Evolutionary conservation across 2,329 filamentous ascomycete species (phyloP), one percentile per base, ranked within the genome.

Genomic region (Aspergillus thermomutatus): DNA sequence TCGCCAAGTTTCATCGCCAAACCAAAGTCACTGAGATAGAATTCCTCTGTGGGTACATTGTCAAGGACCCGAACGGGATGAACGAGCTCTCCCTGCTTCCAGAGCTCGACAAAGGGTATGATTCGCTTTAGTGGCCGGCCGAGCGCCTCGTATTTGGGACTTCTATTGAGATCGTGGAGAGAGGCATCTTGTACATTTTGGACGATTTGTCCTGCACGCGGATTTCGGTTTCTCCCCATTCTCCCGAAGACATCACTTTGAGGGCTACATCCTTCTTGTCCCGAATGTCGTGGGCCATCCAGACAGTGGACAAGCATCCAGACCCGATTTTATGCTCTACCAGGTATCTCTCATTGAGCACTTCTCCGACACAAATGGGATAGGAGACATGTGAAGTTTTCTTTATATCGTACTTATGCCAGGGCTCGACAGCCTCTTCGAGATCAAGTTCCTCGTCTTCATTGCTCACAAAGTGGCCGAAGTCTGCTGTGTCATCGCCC

Each of bases 11-110:
- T 65, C 59, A 63, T 66, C 1, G 65, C 56, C 52, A 66, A 52
- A 46, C 65, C 64, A 55, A 69, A 71, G 57, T 71, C 68, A 50
- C 64, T 57, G 45, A 71, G 66, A 60, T 69, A 68, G 50, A 70
- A 65, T 54, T 65, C 56, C 1, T 66, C 66, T 49, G 58, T 66
- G 50, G 61, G 58, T 37, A 69, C 47, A 45, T 52, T 34, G 11
- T 63, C 26, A n/a, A 68, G 64, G 27, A 68, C 10, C 17, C 62
- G 31, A 31, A 64, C 10, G 27, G 65, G 58, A 14, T 40, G 37
- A 26, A 69, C 65, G 53, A 69, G 63, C 57, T 69, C 66, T 54
- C 66, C 65, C 50, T 57, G 52, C 40, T 67, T 67, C 60, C 58
- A 67, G 45, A 67, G 63, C 14, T 66, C 40, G 40, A 55, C 54